phyloP scores from a whole-genome alignment of 306 rosid species.

The Cicer arietinum region DNA sequence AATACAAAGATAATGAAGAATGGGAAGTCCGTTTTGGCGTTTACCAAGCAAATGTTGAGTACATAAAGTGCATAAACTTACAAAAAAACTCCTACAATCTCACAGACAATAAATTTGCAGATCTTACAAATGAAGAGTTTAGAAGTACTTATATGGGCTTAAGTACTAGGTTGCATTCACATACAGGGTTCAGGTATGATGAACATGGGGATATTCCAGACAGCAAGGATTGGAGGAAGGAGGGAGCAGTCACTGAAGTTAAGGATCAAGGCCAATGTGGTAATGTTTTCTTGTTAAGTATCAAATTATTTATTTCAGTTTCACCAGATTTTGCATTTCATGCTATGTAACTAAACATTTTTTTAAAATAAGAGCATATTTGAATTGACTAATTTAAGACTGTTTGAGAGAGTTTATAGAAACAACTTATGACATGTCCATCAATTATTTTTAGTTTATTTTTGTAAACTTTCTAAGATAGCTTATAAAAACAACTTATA shows the following conservation, averaged over 20 bases:
- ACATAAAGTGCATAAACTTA: constrained; percentile 56
- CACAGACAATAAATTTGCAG: constrained; percentile 70
- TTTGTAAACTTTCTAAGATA: too few relatives aligned
- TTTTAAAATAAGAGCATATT: background rate
- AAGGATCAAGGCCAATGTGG: constrained; percentile 84
- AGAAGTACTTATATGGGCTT: constrained; percentile 52
- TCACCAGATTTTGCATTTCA: constrained; percentile 13
- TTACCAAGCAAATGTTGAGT: constrained; percentile 61
- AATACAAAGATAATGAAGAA: constrained; percentile 55
- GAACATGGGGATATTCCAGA: constrained; percentile 42
- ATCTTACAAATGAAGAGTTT: constrained; percentile 70
- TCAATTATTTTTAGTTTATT: too few relatives aligned
- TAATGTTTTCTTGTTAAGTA: constrained; percentile 45
- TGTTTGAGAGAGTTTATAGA: too few relatives aligned
- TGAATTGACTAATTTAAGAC: too few relatives aligned
- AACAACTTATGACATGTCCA: too few relatives aligned
- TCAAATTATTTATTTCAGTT: constrained; percentile 1
- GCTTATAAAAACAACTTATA: too few relatives aligned
- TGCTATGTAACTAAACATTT: background rate
- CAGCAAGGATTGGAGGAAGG: constrained; percentile 71
- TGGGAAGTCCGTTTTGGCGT: constrained; percentile 57
- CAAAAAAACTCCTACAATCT: constrained; percentile 64
- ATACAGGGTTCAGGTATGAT: constrained; percentile 49
- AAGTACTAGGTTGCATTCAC: background rate
- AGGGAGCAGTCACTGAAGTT: constrained; percentile 64